Base-by-base conservation (phyloP, 441 rosid genomes). In the Mallotus repandus region DNA sequence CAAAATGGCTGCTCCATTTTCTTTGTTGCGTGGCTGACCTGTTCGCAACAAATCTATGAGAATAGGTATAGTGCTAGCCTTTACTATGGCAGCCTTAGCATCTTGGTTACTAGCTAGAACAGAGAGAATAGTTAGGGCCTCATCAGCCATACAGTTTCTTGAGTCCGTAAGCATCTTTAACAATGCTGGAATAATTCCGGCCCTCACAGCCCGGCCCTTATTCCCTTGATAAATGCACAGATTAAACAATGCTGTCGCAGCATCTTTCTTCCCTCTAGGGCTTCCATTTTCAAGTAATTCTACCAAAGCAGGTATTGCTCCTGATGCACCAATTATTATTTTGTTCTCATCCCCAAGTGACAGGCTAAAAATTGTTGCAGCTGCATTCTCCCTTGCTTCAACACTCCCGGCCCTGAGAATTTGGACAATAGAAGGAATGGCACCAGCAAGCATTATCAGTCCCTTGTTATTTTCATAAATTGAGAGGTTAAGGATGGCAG, bases 371-470 rank as follows among this genome's bases (percentile, higher is more conserved):
- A 93, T 87, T 43, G 98, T 89, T 2, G 98, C 98, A 25, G 98
- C 98, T 0, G 97, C 96, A 58, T 91, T 94, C 78, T 94, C 97
- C 81, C 89, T 87, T 25, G 96, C 93, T 85, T 88, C 94, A 81
- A 85, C 83, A 79, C 87, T 91, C 74, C 98, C 97, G 13, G 91
- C 91, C 80, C 93, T 81, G 19, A 94, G 92, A 72, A 94, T 86
- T 78, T 91, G 97, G 50, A 94, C 94, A 53, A 90, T 82, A 22
- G 97, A 90, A 73, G 98, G 91, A 74, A 94, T 77, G 21, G 96
- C 96, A 50, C 93, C 96, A 0, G 94, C 94, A 54, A 94, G 94
- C 98, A 91, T 91, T 70, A 94, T 86, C 72, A 86, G 86, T 49
- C 86, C 90, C 79, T 89, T 91, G 87, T 94, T 94, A 74, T 68